Evolutionary conservation across 306 rosid species (phyloP).

Genomic region (Vigna angularis): DNA sequence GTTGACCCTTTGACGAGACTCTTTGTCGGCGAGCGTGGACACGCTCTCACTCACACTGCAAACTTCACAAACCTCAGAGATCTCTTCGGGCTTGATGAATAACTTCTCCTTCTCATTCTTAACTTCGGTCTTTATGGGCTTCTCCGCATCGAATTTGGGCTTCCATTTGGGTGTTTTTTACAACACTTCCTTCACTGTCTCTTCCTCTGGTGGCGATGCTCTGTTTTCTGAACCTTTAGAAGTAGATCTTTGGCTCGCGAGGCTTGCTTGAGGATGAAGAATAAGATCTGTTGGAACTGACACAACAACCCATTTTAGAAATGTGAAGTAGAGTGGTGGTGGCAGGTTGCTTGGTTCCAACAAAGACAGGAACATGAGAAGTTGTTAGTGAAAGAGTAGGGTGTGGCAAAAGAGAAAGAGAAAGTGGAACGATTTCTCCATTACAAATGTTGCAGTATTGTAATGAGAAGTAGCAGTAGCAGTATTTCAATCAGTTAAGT

Average conservation of each 20-base stretch:
- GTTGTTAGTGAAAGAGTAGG: background rate
- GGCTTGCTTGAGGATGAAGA: slow-evolving; percentile 39
- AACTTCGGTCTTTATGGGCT: slow-evolving; percentile 23
- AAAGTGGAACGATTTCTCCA: background rate
- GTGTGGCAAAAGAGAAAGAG: background rate
- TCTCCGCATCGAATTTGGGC: slow-evolving; percentile 40
- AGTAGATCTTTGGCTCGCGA: slow-evolving; percentile 33
- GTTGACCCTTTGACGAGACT: slow-evolving; percentile 50
- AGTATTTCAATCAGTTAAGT: too few relatives aligned
- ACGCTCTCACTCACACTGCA: slow-evolving; percentile 74
- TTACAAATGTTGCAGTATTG: background rate
- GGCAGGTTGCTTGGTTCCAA: background rate
- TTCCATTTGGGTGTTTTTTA: slow-evolving; percentile 70
- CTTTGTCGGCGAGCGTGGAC: slow-evolving; percentile 64
- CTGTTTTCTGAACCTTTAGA: slow-evolving; percentile 48
- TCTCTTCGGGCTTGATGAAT: slow-evolving; percentile 43
- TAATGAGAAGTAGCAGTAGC: background rate
- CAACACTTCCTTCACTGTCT: slow-evolving; percentile 82
- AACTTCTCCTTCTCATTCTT: slow-evolving; percentile 38
- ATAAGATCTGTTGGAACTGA: slow-evolving; percentile 48
- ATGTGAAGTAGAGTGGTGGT: background rate
- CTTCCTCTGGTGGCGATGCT: slow-evolving; percentile 83
- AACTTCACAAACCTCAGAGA: slow-evolving; percentile 69
- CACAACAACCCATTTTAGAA: slow-evolving; percentile 76
- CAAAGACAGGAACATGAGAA: slow-evolving; percentile 12